A percentile compares a stretch with the other conserved stretches of the same genome.
These are phyloP conservation scores for Coprinellus aureogranulatus DNA, from an alignment of 768 basidiomycete genomes.

Conservation along the genomic window DNA sequence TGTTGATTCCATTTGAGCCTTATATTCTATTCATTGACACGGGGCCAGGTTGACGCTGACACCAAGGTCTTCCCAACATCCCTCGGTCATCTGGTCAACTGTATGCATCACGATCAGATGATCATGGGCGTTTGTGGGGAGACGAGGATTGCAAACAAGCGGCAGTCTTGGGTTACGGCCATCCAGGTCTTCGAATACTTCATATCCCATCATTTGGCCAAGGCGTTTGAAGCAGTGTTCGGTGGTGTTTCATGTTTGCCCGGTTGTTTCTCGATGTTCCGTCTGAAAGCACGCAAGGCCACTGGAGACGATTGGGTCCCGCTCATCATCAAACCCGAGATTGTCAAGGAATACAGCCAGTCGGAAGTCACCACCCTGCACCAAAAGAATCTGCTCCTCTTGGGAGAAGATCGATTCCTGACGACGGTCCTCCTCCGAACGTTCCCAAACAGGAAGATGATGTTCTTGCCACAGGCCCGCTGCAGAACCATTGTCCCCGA, in stretches of 20 bases:
- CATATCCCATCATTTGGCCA: slow-evolving; percentile 97
- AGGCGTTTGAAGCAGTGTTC: slow-evolving; percentile 98
- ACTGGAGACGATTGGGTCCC: slow-evolving; percentile 97
- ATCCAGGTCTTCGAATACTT: slow-evolving; percentile 99
- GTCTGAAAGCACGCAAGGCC: slow-evolving; percentile 87
- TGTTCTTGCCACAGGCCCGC: slow-evolving; percentile 94
- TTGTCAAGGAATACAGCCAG: slow-evolving; percentile 96
- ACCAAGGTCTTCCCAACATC: slow-evolving; percentile 94
- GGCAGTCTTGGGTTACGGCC: slow-evolving; percentile 95
- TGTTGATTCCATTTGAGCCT: slow-evolving; percentile 24
- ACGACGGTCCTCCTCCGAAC: slow-evolving; percentile 95
- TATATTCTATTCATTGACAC: neutral
- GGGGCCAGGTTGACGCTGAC: slow-evolving; percentile 91
- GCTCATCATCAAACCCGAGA: slow-evolving; percentile 93
- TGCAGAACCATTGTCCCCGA: slow-evolving; percentile 97
- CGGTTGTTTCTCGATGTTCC: slow-evolving; percentile 99
- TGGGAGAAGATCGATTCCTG: slow-evolving; percentile 98
- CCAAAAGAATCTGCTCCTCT: slow-evolving; percentile 93
- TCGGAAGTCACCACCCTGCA: slow-evolving; percentile 90
- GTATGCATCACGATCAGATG: slow-evolving; percentile 97
- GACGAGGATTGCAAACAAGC: slow-evolving; percentile 97
- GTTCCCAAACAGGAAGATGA: slow-evolving; percentile 99
- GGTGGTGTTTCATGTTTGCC: slow-evolving; percentile 99
- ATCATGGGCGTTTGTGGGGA: slow-evolving; percentile 99
- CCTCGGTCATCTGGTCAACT: slow-evolving; percentile 87